Conservation (phyloP, 495 filamentous ascomycete species). For the Xylaria acuta region DNA sequence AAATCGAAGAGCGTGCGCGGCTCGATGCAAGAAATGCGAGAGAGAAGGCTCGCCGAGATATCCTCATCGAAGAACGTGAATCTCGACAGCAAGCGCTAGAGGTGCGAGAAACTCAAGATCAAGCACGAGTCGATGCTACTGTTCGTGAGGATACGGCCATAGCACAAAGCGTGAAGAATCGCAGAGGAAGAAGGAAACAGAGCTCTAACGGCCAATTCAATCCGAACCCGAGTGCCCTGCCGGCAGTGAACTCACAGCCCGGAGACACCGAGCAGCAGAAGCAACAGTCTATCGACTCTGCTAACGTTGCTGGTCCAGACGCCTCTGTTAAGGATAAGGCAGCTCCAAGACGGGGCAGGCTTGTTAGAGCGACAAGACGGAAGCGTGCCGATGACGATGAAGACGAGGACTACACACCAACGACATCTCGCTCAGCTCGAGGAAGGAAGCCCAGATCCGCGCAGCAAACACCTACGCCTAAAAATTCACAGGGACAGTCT, state of each 20-base stretch:
- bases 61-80: not conserved
- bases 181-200: not conserved
- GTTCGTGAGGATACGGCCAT: not conserved
- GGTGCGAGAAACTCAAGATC: conserved; percentile 1
- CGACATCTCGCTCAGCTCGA: not conserved
- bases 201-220: not conserved
- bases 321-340: not conserved
- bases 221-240: not conserved
- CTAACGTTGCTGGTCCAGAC: not conserved
- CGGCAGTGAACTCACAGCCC: not conserved
- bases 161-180: not conserved
- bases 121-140: not conserved
- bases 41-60: not conserved
- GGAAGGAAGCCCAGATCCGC: not conserved
- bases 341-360: not conserved
- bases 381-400: conserved; percentile 1
- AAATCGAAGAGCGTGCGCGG: not conserved
- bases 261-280: not conserved
- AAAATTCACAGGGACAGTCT: not conserved
- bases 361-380: not conserved
- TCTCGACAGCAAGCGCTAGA: not conserved
- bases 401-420: conserved; percentile 14
- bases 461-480: not conserved
- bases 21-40: not conserved
- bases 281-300: not conserved